Base-by-base conservation (phyloP, 306 rosid genomes). In the Trichosanthes truncata region DNA sequence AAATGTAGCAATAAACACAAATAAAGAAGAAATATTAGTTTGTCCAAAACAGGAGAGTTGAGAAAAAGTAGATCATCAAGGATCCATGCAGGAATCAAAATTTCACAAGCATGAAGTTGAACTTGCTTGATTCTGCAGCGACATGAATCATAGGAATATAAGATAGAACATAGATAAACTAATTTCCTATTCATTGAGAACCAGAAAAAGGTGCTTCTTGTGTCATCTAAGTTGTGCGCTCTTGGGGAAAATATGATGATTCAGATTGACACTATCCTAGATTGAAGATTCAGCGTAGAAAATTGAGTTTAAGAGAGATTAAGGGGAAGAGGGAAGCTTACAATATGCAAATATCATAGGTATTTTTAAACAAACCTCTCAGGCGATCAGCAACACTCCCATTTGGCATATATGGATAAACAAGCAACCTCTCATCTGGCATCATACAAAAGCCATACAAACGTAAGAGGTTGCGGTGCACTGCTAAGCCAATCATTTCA, bases 361-460 rank as follows among this genome's bases (percentile, higher is more conserved):
- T 6, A 13, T 8, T 55, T 45, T 21, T 46, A 20, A 86, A 91
- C 98, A 57, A 82, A 93, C 99, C 99, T 91, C 97, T 91, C 85
- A 95, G 85, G 82, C 97, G 91, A 82, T 95, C 98, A 15, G 99
- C 97, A 78, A 93, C 99, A 66, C 99, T 93, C 62, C 97, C 99
- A 83, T 95, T 95, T 6, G 91, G 89, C 99, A 95, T 95, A 81
- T 83, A 91, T 21, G 97, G 99, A 87, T 95, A 95, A 66, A 95
- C 89, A 80, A 95, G 99, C 74, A 95, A 77, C 86, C 99, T 93
- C 89, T 93, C 99, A 20, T 93, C 85, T 0, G 96, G 60, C 20
- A 93, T 95, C 97, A 93, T 87, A 84, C 97, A 95, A 83, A 92
- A 95, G 21, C 97, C 99, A 83, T 86, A 89, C 61, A 95, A 88